phyloP scores from a whole-genome alignment of 768 basidiomycete genomes.

The Rhodotorula graminis region DNA sequence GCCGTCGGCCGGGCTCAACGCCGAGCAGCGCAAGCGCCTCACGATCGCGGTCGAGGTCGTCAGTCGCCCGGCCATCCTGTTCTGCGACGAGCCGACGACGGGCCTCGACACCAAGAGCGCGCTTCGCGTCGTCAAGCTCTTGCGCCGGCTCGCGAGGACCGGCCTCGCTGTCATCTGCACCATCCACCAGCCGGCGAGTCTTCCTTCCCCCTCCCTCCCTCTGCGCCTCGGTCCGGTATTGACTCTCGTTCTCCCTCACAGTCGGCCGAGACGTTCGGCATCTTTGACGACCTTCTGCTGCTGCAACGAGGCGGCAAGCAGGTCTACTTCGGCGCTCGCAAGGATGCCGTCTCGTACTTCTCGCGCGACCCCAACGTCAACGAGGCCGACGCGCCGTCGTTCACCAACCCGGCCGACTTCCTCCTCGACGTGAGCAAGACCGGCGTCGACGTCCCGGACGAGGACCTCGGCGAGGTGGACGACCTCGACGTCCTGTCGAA shows the following conservation, averaged over 20 bases:
- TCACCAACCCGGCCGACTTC: slow-evolving; percentile 36
- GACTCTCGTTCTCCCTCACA: not conserved
- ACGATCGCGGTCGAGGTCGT: slow-evolving; percentile 51
- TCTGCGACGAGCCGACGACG: slow-evolving; percentile 52
- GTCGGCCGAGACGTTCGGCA: slow-evolving; percentile 54
- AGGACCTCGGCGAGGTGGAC: slow-evolving; percentile 16
- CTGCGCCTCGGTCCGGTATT: slow-evolving; percentile 39
- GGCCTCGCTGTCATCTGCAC: slow-evolving; percentile 50
- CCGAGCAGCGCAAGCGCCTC: slow-evolving; percentile 53
- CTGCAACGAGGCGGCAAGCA: slow-evolving; percentile 75
- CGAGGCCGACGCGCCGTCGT: not conserved
- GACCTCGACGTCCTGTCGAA: slow-evolving; percentile 22
- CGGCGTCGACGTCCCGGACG: slow-evolving; percentile 32
- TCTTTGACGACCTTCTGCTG: slow-evolving; percentile 59
- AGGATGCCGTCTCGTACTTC: slow-evolving; percentile 65
- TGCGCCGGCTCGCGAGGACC: slow-evolving; percentile 49
- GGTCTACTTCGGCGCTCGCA: slow-evolving; percentile 56
- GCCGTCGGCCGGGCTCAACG: slow-evolving; percentile 48
- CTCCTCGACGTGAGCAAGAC: slow-evolving; percentile 32
- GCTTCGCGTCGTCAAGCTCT: slow-evolving; percentile 49
- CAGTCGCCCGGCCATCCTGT: slow-evolving; percentile 43
- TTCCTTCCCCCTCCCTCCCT: not conserved
- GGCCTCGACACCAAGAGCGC: slow-evolving; percentile 53
- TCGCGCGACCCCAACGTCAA: slow-evolving; percentile 32
- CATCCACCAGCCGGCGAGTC: slow-evolving; percentile 50